Evolutionary conservation across 2,329 filamentous ascomycete genomes (phyloP), one percentile per base, ranked within the genome.

Genomic region (Curvularia sp.): DNA sequence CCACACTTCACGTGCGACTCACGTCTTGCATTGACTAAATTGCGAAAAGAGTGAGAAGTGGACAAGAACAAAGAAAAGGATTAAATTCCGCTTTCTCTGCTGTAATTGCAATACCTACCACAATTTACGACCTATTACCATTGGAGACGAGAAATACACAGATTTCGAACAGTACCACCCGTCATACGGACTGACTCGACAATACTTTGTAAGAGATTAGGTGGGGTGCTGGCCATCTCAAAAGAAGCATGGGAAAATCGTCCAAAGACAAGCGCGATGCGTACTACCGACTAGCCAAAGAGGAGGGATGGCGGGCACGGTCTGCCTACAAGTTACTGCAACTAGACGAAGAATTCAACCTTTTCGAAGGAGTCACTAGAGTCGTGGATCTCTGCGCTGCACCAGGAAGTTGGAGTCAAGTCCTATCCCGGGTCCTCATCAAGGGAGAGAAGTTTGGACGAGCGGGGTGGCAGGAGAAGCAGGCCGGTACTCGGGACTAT

Each of bases 181-280:
- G 43, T 42, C 35, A 39, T 30, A 44, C 13, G 10, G 39, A 52
- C 20, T 20, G 28, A 35, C 39, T 52, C 9, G 26, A n/a, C 24
- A 30, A 28, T 15, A 12, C 15, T 42, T 13, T 5, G 20, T 18
- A 18, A 18, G 28, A 28, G 22, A 5, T 15, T 1, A 38, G 5
- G n/a, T 31, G 26, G 24, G 30, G n/a, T 20, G 12, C 20, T 5
- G 15, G 10, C 15, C 33, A 5, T 30, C 15, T 10, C 30, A 2
- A 41, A 15, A 18, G 5, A 56, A 46, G 6, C 1, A 96, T 97
- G 93, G 93, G 93, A 1, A 98, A 98, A 77, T 97, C 95, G 1
- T 98, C 94, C 48, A 99, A 99, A 79, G 95, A 99, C 75, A 99
- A 99, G 81, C 91, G 95, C 53, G 95, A 99, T 77, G 93, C 93